Evolutionary conservation across 208 protist genomes (phyloP), one percentile per base, ranked within the genome.

Genomic region (Wallacemonas sp.): DNA sequence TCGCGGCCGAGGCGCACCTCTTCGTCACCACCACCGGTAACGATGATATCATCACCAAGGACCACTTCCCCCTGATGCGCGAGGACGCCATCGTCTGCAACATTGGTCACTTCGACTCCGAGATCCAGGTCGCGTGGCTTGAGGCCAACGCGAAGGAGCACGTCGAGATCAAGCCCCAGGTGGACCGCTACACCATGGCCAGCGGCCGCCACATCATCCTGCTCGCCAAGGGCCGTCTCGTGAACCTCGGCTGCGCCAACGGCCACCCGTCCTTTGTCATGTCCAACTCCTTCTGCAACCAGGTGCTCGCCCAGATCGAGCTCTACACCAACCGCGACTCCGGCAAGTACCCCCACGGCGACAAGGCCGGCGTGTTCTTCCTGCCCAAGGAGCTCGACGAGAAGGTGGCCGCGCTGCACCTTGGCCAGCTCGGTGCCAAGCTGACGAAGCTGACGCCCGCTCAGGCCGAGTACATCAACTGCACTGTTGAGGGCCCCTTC

Each of bases 181-280:
- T 99, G 56, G 98, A 99, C 79, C 90, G 96, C 76, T 99, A 92
- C 83, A 93, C 90, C 32, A 97, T 99, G 86, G 60, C 79, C 52
- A 96, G 88, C 76, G 98, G 98, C 54, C 83, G 83, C 57, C 88
- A 95, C 80, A 97, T 99, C 87, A 97, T 99, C 78, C 78, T 99
- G 19, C 83, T 99, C 36, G 98, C 98, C 52, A 88, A 98, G 83
- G 98, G 91, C 55, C 96, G 98, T 61, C 88, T 99, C 1, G 95
- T 99, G 46, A 99, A 99, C 89, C 85, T 99, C 19, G 99, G 99
- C 70, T 99, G 99, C 92, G 99, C 98, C 78, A 99, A 87, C 72
- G 99, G 99, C 68, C 99, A 99, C 83, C 98, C 99, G 32, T 98
- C 95, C n/a, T 99, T 99, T 72, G 99, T 99, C 62, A 99, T 99